Conservation (phyloP, 2,329 filamentous ascomycete genomes). For the Diaporthe destruens region DNA sequence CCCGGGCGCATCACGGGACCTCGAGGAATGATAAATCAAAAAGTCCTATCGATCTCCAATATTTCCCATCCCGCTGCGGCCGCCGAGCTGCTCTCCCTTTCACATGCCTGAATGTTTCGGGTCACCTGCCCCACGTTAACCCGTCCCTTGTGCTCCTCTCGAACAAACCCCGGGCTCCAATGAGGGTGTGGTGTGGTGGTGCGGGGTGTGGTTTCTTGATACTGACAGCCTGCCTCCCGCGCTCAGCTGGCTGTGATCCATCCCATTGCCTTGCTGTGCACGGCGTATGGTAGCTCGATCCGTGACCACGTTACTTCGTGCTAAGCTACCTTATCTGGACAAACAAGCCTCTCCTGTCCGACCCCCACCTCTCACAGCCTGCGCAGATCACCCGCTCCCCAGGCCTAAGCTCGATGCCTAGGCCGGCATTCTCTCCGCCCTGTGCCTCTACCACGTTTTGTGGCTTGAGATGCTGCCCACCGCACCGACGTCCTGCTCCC, state of each 20-base stretch:
- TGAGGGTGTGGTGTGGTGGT: constrained; percentile 31
- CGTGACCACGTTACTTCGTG: neutral
- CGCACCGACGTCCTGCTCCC: neutral
- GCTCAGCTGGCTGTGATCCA: constrained; percentile 15
- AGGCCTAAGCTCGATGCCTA: neutral
- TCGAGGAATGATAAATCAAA: constrained; percentile 27
- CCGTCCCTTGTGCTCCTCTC: constrained; percentile 11
- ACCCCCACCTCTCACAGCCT: constrained; percentile 13
- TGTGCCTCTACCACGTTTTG: constrained; percentile 24
- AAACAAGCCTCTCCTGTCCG: neutral
- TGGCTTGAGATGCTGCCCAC: constrained; percentile 15
- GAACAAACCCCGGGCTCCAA: neutral
- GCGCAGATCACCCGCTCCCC: constrained; percentile 17
- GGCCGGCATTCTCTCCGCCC: neutral
- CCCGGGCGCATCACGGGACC: constrained; percentile 18
- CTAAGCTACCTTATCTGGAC: neutral
- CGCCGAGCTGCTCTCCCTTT: constrained; percentile 8
- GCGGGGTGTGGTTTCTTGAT: constrained; percentile 22
- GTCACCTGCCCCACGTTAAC: constrained; percentile 6
- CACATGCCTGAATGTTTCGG: neutral
- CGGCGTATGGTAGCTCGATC: neutral
- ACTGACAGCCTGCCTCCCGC: constrained; percentile 19
- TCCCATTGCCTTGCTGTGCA: neutral
- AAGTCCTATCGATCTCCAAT: neutral
- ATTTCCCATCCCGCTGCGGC: constrained; percentile 14